A percentile compares a stretch with the other conserved stretches of the same genome.
Evolutionary conservation across 2,329 filamentous ascomycete genomes (phyloP).

Genomic region (Magnaporthiopsis rhizophila): DNA sequence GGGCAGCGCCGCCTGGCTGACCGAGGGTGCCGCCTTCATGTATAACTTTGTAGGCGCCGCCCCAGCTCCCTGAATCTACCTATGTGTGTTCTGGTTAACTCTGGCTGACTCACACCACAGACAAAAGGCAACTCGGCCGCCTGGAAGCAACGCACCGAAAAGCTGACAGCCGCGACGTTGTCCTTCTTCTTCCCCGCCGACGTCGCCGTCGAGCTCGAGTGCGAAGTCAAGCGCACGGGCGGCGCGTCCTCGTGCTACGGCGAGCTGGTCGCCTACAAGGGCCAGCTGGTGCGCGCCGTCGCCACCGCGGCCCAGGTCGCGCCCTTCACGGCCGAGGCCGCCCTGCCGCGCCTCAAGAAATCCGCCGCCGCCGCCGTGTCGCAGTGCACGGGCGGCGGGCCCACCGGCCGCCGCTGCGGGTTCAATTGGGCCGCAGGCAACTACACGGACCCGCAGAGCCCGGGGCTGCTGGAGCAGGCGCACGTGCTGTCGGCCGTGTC

Average conservation of each 20-base stretch:
- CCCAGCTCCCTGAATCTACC: too few relatives aligned
- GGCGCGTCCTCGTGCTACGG: slow-evolving; percentile 38
- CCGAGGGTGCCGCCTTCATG: slow-evolving; percentile 59
- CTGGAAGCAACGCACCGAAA: slow-evolving; percentile 49
- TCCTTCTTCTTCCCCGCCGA: slow-evolving; percentile 54
- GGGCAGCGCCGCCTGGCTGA: slow-evolving; percentile 55
- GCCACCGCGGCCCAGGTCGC: slow-evolving; percentile 55
- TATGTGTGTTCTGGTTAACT: neutral
- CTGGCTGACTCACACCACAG: slow-evolving; percentile 9
- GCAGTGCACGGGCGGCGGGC: slow-evolving; percentile 45
- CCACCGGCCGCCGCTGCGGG: slow-evolving; percentile 50
- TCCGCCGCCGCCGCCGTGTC: slow-evolving; percentile 49
- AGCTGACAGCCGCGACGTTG: slow-evolving; percentile 43
- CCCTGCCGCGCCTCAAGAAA: slow-evolving; percentile 44
- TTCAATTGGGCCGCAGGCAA: slow-evolving; percentile 42
- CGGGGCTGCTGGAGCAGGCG: neutral
- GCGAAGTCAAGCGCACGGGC: slow-evolving; percentile 33
- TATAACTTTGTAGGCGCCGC: slow-evolving; percentile 41
- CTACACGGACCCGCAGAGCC: slow-evolving; percentile 3
- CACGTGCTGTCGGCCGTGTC: neutral
- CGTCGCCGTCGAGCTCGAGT: slow-evolving; percentile 58
- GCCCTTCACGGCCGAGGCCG: slow-evolving; percentile 45
- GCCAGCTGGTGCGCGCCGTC: slow-evolving; percentile 53
- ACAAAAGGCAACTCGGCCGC: slow-evolving; percentile 24
- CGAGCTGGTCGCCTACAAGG: slow-evolving; percentile 57